These are phyloP conservation scores for Acer saccharum DNA, from an alignment of 345 rosid genomes.

Conservation along the genomic window DNA sequence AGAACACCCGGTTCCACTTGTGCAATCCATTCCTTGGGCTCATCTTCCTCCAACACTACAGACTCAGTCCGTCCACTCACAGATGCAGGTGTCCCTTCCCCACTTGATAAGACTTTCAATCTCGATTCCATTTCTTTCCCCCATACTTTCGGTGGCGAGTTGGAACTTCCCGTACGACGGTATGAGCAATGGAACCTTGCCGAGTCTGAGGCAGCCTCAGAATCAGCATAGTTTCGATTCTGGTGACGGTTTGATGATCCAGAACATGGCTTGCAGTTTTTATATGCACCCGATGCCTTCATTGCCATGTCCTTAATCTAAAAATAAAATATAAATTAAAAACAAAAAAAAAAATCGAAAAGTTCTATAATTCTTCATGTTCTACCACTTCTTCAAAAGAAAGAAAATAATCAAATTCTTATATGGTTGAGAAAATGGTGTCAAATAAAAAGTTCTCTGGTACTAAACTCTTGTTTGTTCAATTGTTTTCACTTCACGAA, in stretches of 20 bases:
- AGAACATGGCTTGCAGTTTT: slow-evolving; percentile 84
- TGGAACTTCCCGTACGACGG: slow-evolving; percentile 64
- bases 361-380: neutral
- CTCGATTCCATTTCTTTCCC: slow-evolving; percentile 87
- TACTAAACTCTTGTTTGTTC: neutral
- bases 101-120: slow-evolving; percentile 79
- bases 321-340: slow-evolving; percentile 5
- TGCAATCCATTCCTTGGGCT: slow-evolving; percentile 98
- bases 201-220: slow-evolving; percentile 65
- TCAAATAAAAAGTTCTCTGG: neutral
- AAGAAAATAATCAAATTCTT: neutral
- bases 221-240: slow-evolving; percentile 50
- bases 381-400: neutral
- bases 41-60: slow-evolving; percentile 86
- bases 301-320: slow-evolving; percentile 95
- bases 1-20: slow-evolving; percentile 99
- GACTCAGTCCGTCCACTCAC: slow-evolving; percentile 81
- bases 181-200: slow-evolving; percentile 73
- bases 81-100: slow-evolving; percentile 90
- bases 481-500: neutral
- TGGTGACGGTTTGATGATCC: slow-evolving; percentile 63
- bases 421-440: neutral
- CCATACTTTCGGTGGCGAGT: slow-evolving; percentile 65
- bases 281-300: slow-evolving; percentile 93
- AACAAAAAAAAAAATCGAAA: neutral